Conservation (phyloP, 805 yeast species). For the Jamesozyma lodderae region DNA sequence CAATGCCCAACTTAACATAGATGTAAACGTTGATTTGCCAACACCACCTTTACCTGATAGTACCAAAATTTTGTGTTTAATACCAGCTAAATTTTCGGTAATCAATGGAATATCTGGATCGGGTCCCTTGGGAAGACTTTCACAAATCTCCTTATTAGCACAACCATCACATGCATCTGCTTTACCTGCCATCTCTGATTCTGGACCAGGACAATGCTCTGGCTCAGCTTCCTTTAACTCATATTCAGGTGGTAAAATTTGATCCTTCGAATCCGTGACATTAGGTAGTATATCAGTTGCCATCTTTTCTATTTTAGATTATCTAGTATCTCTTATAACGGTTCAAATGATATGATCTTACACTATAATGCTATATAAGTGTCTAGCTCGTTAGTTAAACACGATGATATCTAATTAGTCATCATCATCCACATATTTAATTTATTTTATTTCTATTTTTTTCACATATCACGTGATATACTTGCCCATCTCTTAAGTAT, state of each 20-base stretch:
- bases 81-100: constrained; percentile 51
- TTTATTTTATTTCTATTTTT: no score
- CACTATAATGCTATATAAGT: no score
- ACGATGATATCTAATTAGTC: no score
- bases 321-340: no score
- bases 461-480: no score
- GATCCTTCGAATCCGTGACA: constrained; percentile 7
- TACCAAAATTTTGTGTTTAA: constrained; percentile 73
- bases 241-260: constrained; percentile 21
- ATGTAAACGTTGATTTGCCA: constrained; percentile 92
- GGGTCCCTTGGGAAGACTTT: constrained; percentile 83
- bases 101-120: constrained; percentile 86
- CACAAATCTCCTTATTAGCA: constrained; percentile 86
- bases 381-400: no score
- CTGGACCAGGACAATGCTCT: constrained; percentile 98
- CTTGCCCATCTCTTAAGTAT: no score
- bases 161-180: constrained; percentile 93
- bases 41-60: constrained; percentile 92
- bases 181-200: constrained; percentile 85
- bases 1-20: constrained; percentile 94
- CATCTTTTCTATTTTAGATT: constrained; percentile 2
- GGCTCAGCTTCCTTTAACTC: constrained; percentile 66
- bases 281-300: constrained; percentile 7
- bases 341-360: no score
- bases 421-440: no score